These are phyloP conservation scores for Huntiella moniliformis DNA, from an alignment of 2,329 filamentous ascomycete species.

Conservation along the genomic window DNA sequence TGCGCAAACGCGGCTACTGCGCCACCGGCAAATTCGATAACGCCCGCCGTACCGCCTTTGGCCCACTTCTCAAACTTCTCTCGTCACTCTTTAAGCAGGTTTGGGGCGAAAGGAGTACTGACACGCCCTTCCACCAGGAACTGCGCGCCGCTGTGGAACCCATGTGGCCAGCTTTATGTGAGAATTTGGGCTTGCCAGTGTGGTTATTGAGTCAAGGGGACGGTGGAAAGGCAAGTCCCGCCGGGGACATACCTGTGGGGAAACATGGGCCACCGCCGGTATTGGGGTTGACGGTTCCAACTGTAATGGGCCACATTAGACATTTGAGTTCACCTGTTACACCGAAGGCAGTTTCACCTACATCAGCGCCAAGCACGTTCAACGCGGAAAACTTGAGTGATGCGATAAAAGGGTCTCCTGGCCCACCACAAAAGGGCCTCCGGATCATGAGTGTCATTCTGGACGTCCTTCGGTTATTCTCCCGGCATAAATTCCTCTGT, in stretches of 20 bases:
- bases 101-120: conserved; percentile 46
- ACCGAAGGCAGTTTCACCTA: conserved; percentile 28
- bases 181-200: conserved; percentile 44
- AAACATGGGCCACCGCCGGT: conserved; percentile 10
- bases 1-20: conserved; percentile 42
- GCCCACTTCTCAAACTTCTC: conserved; percentile 43
- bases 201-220: conserved; percentile 39
- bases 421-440: conserved; percentile 31
- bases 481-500: conserved; percentile 69
- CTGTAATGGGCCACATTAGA: conserved; percentile 21
- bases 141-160: conserved; percentile 44
- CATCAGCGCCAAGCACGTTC: conserved; percentile 21
- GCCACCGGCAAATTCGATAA: conserved; percentile 49
- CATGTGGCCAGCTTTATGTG: conserved; percentile 45
- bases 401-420: not conserved
- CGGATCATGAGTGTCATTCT: conserved; percentile 75
- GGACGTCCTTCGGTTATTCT: conserved; percentile 67
- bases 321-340: conserved; percentile 31
- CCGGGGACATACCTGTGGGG: conserved; percentile 13
- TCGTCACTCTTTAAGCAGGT: conserved; percentile 49
- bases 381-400: conserved; percentile 24
- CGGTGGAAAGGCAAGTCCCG: conserved; percentile 13
- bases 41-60: conserved; percentile 40
- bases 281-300: conserved; percentile 10
- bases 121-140: conserved; percentile 42